phyloP scores from a whole-genome alignment of 768 basidiomycete species.

The Psilocybe cyanescens region DNA sequence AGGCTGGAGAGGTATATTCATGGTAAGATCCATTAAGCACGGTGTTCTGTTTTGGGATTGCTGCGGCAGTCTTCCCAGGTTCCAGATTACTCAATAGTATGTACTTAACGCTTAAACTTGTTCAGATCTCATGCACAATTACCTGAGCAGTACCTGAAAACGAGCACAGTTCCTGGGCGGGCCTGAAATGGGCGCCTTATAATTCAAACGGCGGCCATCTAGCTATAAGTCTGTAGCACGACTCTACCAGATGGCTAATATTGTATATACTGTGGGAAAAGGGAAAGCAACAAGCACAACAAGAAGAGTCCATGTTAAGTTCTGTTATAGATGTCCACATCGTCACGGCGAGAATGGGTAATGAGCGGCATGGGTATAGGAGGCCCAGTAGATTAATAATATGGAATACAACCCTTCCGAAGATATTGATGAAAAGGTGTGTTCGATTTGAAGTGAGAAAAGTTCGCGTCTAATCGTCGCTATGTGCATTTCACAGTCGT shows the following conservation, averaged over 20 bases:
- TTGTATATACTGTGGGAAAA: background rate
- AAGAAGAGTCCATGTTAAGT: background rate
- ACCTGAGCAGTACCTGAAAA: background rate
- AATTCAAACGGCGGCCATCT: background rate
- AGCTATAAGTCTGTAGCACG: background rate
- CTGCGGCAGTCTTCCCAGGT: background rate
- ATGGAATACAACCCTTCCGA: background rate
- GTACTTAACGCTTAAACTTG: background rate
- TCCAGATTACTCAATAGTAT: background rate
- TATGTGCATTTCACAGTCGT: background rate
- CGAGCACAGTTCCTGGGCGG: background rate
- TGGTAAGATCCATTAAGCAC: background rate
- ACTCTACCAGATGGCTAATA: background rate
- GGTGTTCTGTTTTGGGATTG: background rate
- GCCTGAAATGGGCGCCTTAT: background rate
- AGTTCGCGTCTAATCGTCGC: background rate
- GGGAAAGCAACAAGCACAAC: background rate
- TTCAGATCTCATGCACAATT: background rate
- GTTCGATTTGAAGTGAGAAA: background rate
- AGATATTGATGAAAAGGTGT: too few relatives aligned
- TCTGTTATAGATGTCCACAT: background rate
- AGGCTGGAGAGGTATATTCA: slow-evolving; percentile 6
- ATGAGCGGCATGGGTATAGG: background rate
- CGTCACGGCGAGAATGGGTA: background rate
- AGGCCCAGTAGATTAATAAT: background rate